These are phyloP conservation scores for Fusarium sp. DNA, from an alignment of 2,329 filamentous ascomycete genomes.

Conservation along the genomic window DNA sequence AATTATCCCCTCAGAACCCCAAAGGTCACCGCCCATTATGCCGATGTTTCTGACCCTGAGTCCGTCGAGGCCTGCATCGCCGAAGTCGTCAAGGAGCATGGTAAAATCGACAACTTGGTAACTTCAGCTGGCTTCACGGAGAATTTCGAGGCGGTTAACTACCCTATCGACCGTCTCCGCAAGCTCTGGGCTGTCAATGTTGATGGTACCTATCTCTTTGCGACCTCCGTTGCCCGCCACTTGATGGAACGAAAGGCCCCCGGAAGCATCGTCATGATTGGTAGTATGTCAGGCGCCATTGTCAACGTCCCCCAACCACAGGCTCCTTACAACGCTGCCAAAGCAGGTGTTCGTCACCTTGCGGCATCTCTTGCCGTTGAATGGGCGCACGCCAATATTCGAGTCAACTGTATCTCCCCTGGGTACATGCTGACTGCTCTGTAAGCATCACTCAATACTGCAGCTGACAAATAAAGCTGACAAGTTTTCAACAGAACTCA, in stretches of 20 bases:
- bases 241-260: conserved; percentile 83
- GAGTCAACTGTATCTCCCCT: conserved; percentile 94
- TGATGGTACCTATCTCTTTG: conserved; percentile 90
- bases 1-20: conserved; percentile 67
- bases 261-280: conserved; percentile 94
- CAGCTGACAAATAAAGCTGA: not conserved
- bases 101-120: conserved; percentile 90
- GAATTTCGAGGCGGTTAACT: conserved; percentile 92
- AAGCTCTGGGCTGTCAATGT: conserved; percentile 97
- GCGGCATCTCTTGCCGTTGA: conserved; percentile 91
- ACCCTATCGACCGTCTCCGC: conserved; percentile 90
- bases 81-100: conserved; percentile 71
- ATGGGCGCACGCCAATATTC: conserved; percentile 88
- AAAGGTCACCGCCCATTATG: conserved; percentile 89
- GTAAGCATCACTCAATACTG: conserved; percentile 64
- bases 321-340: conserved; percentile 91
- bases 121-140: conserved; percentile 98
- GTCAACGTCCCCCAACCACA: conserved; percentile 97
- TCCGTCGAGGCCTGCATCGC: conserved; percentile 81
- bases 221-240: conserved; percentile 86
- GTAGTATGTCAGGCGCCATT: conserved; percentile 93
- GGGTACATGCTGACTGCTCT: conserved; percentile 97
- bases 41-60: conserved; percentile 84
- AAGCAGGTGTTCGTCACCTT: conserved; percentile 91
- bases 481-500: conserved; percentile 72